phyloP scores from a whole-genome alignment of 1,284 basidiomycete genomes.

The Austroboletus novae-zelandiae region DNA sequence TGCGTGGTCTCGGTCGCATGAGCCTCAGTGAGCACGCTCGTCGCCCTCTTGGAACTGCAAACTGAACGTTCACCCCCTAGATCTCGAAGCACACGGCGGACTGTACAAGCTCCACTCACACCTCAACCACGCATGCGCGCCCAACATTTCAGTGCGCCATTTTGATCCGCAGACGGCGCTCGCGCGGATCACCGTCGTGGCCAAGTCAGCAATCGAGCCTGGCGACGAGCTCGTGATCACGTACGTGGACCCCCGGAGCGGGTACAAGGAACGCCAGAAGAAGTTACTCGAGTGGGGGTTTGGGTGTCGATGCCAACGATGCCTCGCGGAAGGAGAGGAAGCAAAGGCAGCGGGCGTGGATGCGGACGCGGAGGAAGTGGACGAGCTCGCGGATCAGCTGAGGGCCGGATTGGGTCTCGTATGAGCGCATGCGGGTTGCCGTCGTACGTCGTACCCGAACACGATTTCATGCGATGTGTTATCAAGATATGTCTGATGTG shows the following conservation, averaged over 20 bases:
- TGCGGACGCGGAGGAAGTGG: conserved; percentile 18
- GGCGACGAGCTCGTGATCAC: conserved; percentile 79
- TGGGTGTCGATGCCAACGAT: conserved; percentile 70
- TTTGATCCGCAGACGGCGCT: conserved; percentile 61
- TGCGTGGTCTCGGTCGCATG: conserved; percentile 76
- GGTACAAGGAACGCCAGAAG: conserved; percentile 53
- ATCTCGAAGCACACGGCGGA: conserved; percentile 85
- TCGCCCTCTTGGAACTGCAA: too few relatives aligned
- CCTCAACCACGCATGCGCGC: conserved; percentile 80
- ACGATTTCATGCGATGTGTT: too few relatives aligned
- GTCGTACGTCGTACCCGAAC: neutral
- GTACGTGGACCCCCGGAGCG: conserved; percentile 70
- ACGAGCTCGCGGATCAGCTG: conserved; percentile 47
- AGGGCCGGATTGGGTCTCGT: conserved; percentile 49
- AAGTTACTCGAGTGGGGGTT: conserved; percentile 75
- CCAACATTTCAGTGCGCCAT: conserved; percentile 76
- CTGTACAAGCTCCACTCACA: conserved; percentile 86
- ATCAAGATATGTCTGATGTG: too few relatives aligned
- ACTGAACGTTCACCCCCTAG: conserved; percentile 34
- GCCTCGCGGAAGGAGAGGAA: conserved; percentile 54
- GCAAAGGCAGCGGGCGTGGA: conserved; percentile 30
- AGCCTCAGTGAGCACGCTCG: conserved; percentile 62
- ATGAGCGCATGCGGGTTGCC: conserved; percentile 19
- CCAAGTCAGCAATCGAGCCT: conserved; percentile 57
- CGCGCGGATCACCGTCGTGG: conserved; percentile 70